Conservation (phyloP, 805 yeast species). For the Wickerhamiella galacta region DNA sequence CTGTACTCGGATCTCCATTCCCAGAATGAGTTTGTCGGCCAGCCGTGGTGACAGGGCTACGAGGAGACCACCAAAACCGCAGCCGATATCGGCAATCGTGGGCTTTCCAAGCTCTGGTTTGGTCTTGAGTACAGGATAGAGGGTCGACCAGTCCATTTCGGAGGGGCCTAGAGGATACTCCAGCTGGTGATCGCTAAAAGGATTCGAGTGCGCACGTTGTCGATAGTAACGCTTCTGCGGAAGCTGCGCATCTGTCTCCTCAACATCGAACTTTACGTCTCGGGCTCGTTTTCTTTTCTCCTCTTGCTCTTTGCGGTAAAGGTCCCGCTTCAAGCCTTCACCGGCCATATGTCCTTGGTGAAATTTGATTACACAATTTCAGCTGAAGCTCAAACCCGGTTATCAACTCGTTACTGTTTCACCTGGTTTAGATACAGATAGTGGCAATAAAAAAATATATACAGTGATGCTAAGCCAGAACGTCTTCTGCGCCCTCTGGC, state of each 20-base stretch:
- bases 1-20: conserved; percentile 96
- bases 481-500: conserved; percentile 4
- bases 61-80: conserved; percentile 91
- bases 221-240: conserved; percentile 76
- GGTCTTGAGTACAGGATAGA: conserved; percentile 45
- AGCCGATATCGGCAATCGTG: conserved; percentile 81
- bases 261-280: conserved; percentile 28
- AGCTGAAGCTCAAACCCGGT: too few species aligned
- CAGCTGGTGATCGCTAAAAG: conserved; percentile 85
- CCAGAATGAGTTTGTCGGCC: conserved; percentile 60
- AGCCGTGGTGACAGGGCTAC: conserved; percentile 64
- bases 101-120: conserved; percentile 34
- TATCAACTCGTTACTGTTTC: too few species aligned
- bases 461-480: too few species aligned
- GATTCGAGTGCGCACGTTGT: conserved; percentile 95
- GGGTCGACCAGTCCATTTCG: conserved; percentile 70
- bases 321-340: conserved; percentile 20
- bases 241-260: conserved; percentile 28
- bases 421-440: too few species aligned
- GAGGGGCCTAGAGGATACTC: conserved; percentile 75
- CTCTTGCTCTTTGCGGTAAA: conserved; percentile 30
- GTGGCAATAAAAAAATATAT: too few species aligned
- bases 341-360: too few species aligned
- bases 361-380: too few species aligned
- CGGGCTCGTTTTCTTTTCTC: conserved; percentile 30